phyloP scores from a whole-genome alignment of 352 stramenopile genomes.

The Pythium coloratum region DNA sequence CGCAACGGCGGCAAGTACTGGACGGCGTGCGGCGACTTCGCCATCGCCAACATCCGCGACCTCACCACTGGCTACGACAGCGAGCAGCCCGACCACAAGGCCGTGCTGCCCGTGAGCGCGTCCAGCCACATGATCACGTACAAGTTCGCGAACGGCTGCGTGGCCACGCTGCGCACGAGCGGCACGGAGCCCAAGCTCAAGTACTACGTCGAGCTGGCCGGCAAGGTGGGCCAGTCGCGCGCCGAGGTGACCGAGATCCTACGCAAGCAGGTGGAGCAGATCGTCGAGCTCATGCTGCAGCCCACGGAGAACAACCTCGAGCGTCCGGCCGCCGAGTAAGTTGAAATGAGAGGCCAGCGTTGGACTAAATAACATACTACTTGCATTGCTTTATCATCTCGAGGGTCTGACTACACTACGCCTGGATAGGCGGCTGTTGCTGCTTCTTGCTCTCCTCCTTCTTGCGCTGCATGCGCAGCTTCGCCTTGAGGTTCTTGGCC shows the following conservation, averaged over 20 bases:
- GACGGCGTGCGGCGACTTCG: slow-evolving; percentile 78
- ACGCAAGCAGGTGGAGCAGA: slow-evolving; percentile 63
- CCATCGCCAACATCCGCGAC: slow-evolving; percentile 82
- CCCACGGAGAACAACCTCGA: slow-evolving; percentile 78
- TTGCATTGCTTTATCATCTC: not conserved
- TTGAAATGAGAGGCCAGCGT: not conserved
- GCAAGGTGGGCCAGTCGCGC: slow-evolving; percentile 60
- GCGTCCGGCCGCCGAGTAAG: slow-evolving; percentile 39
- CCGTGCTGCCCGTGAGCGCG: slow-evolving; percentile 89
- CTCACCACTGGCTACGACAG: slow-evolving; percentile 90
- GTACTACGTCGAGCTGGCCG: slow-evolving; percentile 96
- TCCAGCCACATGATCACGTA: slow-evolving; percentile 98
- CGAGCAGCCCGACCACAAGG: slow-evolving; percentile 85
- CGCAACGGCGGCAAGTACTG: slow-evolving; percentile 90
- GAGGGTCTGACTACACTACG: not conserved
- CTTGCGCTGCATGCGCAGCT: slow-evolving; percentile 72
- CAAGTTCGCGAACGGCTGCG: slow-evolving; percentile 94
- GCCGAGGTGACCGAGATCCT: slow-evolving; percentile 58
- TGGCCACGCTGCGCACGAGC: slow-evolving; percentile 96
- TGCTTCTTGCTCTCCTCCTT: slow-evolving; percentile 55
- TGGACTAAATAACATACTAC: slow-evolving; percentile 2
- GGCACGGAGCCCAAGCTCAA: slow-evolving; percentile 99
- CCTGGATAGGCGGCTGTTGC: slow-evolving; percentile 10
- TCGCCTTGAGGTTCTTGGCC: slow-evolving; percentile 77
- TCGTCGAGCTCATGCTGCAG: slow-evolving; percentile 84